Conservation (phyloP, 192 early-diverging fungal species). For the Podila epigama region DNA sequence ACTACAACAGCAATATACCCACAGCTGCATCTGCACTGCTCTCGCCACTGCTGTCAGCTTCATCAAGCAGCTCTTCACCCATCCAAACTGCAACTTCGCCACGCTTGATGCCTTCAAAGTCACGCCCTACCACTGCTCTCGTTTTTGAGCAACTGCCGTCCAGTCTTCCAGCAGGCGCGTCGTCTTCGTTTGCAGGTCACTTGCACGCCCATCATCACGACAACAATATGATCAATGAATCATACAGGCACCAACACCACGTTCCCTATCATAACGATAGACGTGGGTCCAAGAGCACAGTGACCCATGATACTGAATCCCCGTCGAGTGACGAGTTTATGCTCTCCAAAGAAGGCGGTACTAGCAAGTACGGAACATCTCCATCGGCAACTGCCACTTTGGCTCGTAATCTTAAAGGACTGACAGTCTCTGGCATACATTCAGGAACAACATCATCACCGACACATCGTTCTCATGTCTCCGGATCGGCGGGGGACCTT, state of each 20-base stretch:
- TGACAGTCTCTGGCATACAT: neutral
- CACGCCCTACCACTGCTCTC: slow-evolving; percentile 33
- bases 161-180: too few relatives aligned
- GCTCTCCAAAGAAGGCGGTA: slow-evolving; percentile 9
- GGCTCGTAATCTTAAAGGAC: neutral
- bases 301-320: slow-evolving; percentile 28
- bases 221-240: too few relatives aligned
- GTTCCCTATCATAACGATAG: neutral
- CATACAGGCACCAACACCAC: neutral
- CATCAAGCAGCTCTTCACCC: slow-evolving; percentile 7
- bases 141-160: slow-evolving; percentile 22
- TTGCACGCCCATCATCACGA: slow-evolving; percentile 2
- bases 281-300: too few relatives aligned
- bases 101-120: slow-evolving; percentile 39
- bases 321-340: slow-evolving; percentile 40
- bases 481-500: neutral
- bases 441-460: neutral
- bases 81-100: slow-evolving; percentile 39
- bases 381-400: neutral
- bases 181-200: too few relatives aligned
- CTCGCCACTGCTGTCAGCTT: neutral
- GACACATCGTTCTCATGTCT: too few relatives aligned
- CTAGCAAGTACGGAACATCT: neutral
- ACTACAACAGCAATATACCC: neutral
- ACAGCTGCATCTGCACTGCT: neutral